These are phyloP conservation scores for Nelumbo lutea DNA, from an alignment of 164 flowering plant species.

Conservation along the genomic window DNA sequence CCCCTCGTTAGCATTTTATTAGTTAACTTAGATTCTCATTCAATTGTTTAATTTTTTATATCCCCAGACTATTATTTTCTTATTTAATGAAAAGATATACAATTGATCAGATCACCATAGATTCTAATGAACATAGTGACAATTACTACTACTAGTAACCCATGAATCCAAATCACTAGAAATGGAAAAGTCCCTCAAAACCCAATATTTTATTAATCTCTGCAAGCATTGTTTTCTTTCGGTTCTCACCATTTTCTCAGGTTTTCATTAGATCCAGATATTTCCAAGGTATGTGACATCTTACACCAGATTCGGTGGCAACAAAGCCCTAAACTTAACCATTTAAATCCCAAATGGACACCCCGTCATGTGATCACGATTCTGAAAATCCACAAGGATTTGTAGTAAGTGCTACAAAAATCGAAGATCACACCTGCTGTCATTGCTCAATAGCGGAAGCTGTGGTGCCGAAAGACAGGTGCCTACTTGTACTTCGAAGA, in stretches of 20 bases:
- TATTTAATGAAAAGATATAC: no score
- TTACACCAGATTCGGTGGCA: conserved; percentile 36
- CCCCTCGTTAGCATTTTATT: no score
- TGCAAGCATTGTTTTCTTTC: conserved; percentile 5
- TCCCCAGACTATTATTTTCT: no score
- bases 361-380: conserved; percentile 46
- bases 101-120: no score
- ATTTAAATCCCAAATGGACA: conserved; percentile 28
- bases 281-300: conserved; percentile 31
- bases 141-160: conserved; percentile 1
- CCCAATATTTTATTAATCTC: conserved; percentile 20
- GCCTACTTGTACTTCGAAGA: no score
- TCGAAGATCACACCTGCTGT: no score
- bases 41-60: no score
- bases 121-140: no score
- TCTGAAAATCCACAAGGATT: conserved; percentile 30
- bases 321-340: conserved; percentile 32
- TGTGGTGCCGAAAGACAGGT: no score
- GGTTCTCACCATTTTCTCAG: conserved; percentile 20
- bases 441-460: no score
- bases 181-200: conserved; percentile 30
- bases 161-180: conserved; percentile 18
- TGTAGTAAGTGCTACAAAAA: conserved; percentile 26
- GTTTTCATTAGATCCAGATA: conserved; percentile 29
- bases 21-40: no score